A percentile compares a stretch with the other conserved stretches of the same genome.
phyloP scores from a whole-genome alignment of 2,329 filamentous ascomycete genomes.

The Sporothrix brasiliensis region DNA sequence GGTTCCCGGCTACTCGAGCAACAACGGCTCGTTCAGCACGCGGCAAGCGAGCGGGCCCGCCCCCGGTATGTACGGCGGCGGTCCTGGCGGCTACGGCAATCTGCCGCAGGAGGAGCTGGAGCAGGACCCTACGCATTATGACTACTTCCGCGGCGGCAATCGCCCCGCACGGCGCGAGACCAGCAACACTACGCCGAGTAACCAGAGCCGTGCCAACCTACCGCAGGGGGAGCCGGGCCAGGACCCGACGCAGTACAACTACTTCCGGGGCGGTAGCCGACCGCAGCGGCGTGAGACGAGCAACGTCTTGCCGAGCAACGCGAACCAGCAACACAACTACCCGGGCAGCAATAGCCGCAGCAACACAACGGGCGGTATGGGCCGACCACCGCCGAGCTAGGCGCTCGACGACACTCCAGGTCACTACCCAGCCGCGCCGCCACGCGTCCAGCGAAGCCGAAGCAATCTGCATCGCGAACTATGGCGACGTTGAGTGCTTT shows the following conservation, averaged over 20 bases:
- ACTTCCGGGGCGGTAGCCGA: conserved; percentile 53
- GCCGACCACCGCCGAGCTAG: conserved; percentile 34
- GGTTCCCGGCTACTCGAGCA: background rate
- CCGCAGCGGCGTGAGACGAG: conserved; percentile 31
- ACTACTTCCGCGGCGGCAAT: conserved; percentile 56
- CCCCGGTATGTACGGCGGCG: conserved; percentile 59
- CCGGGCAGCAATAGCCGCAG: conserved; percentile 31
- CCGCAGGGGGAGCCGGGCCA: conserved; percentile 55
- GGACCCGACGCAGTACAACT: conserved; percentile 59
- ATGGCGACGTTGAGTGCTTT: conserved; percentile 1
- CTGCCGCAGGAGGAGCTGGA: conserved; percentile 57
- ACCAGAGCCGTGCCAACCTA: conserved; percentile 44
- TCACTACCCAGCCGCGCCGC: conserved; percentile 6
- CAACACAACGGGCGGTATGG: conserved; percentile 24
- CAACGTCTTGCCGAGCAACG: background rate
- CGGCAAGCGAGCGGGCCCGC: background rate
- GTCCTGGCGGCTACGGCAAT: conserved; percentile 62
- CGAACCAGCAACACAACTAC: conserved; percentile 23
- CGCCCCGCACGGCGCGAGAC: conserved; percentile 35
- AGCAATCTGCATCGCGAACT: conserved; percentile 31
- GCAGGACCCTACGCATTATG: conserved; percentile 55
- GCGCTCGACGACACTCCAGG: conserved; percentile 21
- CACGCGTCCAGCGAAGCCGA: conserved; percentile 5
- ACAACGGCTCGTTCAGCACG: background rate
- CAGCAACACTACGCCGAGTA: conserved; percentile 20